A percentile compares a stretch with the other conserved stretches of the same genome.
Evolutionary conservation across 257 asterid genomes (phyloP).

Genomic region (Rauvolfia tetraphylla): DNA sequence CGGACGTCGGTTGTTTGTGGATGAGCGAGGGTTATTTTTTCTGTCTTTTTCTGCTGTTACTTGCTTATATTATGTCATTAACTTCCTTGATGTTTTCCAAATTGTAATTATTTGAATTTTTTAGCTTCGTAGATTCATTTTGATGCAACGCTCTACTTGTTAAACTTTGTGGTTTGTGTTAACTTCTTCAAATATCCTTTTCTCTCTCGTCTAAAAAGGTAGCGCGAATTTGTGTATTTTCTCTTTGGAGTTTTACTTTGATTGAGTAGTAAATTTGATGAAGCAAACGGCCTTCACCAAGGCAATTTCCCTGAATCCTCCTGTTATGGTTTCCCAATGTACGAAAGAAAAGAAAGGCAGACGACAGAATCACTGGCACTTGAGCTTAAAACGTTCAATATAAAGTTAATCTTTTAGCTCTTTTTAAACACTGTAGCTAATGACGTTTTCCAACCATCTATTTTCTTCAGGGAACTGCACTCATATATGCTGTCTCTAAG

Average conservation of each 20-base stretch:
- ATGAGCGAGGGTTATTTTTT: neutral
- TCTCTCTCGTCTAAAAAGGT: neutral
- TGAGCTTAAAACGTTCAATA: no score
- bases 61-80: neutral
- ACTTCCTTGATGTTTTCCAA: neutral
- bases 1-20: neutral
- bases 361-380: neutral
- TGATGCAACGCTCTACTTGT: neutral
- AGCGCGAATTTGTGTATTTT: no score
- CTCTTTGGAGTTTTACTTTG: neutral
- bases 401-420: no score
- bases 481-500: neutral
- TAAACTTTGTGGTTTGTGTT: neutral
- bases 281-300: no score
- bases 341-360: neutral
- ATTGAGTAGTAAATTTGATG: neutral
- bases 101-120: neutral
- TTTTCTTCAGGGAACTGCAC: no score
- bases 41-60: neutral
- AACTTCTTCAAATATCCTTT: neutral
- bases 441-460: no score
- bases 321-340: neutral
- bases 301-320: no score
- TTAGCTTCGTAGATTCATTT: neutral
- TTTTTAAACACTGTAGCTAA: no score